These are phyloP conservation scores for Aspergillus leporis DNA, from an alignment of 495 filamentous ascomycete genomes.

Conservation along the genomic window DNA sequence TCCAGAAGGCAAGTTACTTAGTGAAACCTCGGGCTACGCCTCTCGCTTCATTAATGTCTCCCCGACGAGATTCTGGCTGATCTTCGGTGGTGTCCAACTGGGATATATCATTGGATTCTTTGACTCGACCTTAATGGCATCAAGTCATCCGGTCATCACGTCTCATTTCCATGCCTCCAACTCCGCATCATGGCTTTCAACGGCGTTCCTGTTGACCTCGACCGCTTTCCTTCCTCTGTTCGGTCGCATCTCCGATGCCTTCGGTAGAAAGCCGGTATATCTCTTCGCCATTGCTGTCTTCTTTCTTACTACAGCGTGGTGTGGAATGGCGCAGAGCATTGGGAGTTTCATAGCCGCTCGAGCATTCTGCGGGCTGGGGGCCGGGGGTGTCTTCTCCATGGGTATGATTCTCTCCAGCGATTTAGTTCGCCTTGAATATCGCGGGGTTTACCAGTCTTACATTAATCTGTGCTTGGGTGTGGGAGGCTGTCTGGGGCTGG, in stretches of 20 bases:
- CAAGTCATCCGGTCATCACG: constrained; percentile 78
- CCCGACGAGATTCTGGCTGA: constrained; percentile 51
- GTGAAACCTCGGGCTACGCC: constrained; percentile 28
- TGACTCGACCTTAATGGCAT: constrained; percentile 79
- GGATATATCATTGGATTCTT: constrained; percentile 60
- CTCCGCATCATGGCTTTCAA: constrained; percentile 78
- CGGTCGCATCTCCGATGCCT: constrained; percentile 68
- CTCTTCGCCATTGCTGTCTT: constrained; percentile 65
- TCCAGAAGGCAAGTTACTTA: constrained; percentile 4
- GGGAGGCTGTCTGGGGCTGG: constrained; percentile 66
- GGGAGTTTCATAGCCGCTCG: constrained; percentile 70
- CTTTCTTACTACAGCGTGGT: constrained; percentile 68
- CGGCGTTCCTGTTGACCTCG: constrained; percentile 74
- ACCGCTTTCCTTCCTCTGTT: constrained; percentile 74
- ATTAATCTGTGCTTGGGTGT: constrained; percentile 69
- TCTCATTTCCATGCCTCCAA: constrained; percentile 76
- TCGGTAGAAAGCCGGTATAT: constrained; percentile 71
- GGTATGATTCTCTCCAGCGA: constrained; percentile 74
- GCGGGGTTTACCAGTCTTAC: constrained; percentile 74
- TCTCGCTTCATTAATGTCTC: constrained; percentile 48
- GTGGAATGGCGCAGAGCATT: constrained; percentile 69
- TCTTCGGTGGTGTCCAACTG: constrained; percentile 50
- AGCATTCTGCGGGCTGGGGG: constrained; percentile 72
- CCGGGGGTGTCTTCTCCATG: constrained; percentile 72
- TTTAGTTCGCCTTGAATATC: constrained; percentile 71